Conservation (phyloP, 1,284 basidiomycete genomes). For the Trichosporon sp. region DNA sequence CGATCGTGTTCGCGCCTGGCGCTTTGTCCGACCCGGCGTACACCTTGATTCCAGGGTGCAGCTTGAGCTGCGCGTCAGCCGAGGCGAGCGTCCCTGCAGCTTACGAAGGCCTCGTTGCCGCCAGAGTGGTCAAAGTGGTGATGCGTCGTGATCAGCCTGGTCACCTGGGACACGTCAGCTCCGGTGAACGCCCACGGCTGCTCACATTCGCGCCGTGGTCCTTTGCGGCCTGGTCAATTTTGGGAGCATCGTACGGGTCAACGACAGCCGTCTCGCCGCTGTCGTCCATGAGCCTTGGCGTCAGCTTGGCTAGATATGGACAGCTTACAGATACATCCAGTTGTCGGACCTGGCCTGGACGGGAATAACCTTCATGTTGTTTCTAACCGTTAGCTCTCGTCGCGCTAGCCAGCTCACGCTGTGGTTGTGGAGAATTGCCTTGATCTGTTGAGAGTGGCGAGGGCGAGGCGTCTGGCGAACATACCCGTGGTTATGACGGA, state of each 20-base stretch:
- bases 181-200: no score
- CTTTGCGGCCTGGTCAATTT: conserved; percentile 65
- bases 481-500: background rate
- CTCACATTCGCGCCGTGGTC: conserved; percentile 60
- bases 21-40: conserved; percentile 77
- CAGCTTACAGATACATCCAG: conserved; percentile 67
- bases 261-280: conserved; percentile 63
- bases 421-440: background rate
- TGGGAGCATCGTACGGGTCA: conserved; percentile 68
- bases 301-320: background rate
- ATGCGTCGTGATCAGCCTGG: conserved; percentile 78
- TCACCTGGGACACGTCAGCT: conserved; percentile 50
- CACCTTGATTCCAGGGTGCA: conserved; percentile 63
- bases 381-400: background rate
- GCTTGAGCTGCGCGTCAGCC: conserved; percentile 23
- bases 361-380: conserved; percentile 57
- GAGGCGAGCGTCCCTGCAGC: background rate
- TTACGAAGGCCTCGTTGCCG: conserved; percentile 63
- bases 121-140: conserved; percentile 89
- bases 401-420: background rate
- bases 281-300: conserved; percentile 61
- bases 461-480: conserved; percentile 1
- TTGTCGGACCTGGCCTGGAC: conserved; percentile 77
- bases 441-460: background rate
- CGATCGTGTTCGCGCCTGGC: conserved; percentile 63